Conservation (phyloP, 495 filamentous ascomycete species). For the Annulohypoxylon nitens region DNA sequence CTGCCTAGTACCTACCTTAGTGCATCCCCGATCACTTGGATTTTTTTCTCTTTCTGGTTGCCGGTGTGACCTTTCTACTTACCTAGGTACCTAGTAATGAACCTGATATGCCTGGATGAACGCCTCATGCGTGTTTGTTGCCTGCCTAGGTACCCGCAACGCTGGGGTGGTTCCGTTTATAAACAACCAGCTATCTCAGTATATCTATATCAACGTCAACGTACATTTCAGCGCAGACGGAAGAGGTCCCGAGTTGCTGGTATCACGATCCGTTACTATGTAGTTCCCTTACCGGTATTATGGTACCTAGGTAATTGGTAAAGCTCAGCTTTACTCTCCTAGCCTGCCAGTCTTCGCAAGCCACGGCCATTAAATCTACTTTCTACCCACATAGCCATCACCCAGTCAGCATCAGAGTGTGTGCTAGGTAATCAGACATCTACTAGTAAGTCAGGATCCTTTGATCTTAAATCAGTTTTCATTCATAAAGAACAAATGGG, state of each 20-base stretch:
- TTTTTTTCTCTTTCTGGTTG: background rate
- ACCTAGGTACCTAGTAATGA: background rate
- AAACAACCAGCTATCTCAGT: conserved; percentile 4
- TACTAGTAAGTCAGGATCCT: conserved; percentile 29
- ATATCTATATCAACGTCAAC: background rate
- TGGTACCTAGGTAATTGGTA: background rate
- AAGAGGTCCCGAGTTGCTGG: conserved; percentile 17
- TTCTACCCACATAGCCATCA: background rate
- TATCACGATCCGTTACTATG: conserved; percentile 1
- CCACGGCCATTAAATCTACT: background rate
- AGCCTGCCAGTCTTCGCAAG: background rate
- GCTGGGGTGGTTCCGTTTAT: conserved; percentile 12
- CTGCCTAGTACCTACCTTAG: background rate
- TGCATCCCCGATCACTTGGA: background rate
- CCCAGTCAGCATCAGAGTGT: conserved; percentile 2
- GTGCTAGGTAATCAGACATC: background rate
- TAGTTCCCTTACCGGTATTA: conserved; percentile 23
- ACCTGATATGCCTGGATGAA: background rate
- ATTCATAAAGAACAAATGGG: conserved; percentile 49
- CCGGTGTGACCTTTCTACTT: conserved; percentile 10
- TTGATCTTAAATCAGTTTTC: conserved; percentile 37
- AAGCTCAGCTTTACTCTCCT: background rate
- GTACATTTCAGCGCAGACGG: conserved; percentile 38
- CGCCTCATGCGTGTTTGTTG: background rate
- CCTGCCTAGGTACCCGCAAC: conserved; percentile 4